Evolutionary conservation across 2,329 filamentous ascomycete species (phyloP), one percentile per base, ranked within the genome.

Genomic region (Furcasterigmium furcatum): DNA sequence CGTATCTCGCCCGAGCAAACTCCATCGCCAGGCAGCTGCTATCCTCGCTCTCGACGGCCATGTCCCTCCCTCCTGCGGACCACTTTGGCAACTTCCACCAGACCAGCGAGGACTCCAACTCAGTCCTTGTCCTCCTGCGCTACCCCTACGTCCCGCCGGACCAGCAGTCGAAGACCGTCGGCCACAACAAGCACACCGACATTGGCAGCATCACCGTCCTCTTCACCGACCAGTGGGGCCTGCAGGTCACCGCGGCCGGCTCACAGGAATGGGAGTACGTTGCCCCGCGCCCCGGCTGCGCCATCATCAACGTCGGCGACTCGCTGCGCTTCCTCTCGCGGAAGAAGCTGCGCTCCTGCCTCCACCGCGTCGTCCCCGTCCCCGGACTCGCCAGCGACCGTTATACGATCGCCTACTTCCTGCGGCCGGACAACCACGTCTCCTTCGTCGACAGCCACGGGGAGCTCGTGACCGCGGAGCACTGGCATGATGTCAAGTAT

Each of bases 301-400:
- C 60, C 13, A 56, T 66, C 39, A 53, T 63, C 48, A 67, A 64
- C 49, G 54, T 67, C 24, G 63, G 60, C 3, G 61, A 67, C 45
- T 50, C 51, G 14, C 43, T 64, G 38, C 55, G 44, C n/a, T 46
- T 49, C 25, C 41, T 50, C 4, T 46, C 47, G 9, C 30, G 36
- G 10, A 30, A 32, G 14, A 21, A 32, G 9, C 39, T 54, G 13
- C 25, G 41, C 21, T 48, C 45, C 3, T 42, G 32, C 9, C 24
- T 54, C 19, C 52, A 52, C 36, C 45, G 49, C 12, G 51, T 53
- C 2, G 18, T 51, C 1, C 51, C 51, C 0, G 21, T 14, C 13
- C 24, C 7, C 7, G 24, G 12, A 12, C 24, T 27, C 7, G 24
- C 24, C 7, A 22, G 39, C 13, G 42, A 51, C 35, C 44, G 49